Base-by-base conservation (phyloP, 1,284 basidiomycete species). In the Waitea zeae region DNA sequence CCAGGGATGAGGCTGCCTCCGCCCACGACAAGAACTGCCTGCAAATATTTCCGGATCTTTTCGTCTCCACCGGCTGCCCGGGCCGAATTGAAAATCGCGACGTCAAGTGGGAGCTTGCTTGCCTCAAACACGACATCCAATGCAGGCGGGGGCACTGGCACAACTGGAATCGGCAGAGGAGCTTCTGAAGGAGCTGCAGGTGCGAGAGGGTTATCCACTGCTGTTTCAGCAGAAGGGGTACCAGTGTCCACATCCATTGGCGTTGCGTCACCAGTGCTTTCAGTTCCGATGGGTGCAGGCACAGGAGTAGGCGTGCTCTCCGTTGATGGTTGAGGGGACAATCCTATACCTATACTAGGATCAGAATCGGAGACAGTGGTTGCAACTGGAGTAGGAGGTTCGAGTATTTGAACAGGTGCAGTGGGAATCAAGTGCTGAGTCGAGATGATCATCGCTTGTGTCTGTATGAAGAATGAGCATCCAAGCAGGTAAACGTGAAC, bases 1-100 rank as follows among this genome's bases (percentile, higher is more conserved):
- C 81, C 82, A 4, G 76, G 70, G 30, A 79, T 67, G 29, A 70
- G 59, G 15, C 76, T 74, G 5, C 76, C 77, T 1, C 87, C 81
- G 5, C 93, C 93, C 20, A 93, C 76, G 29, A 97, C 73, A 5
- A 98, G 61, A 33, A 97, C 83, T 7, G 82, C 83, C 50, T 82
- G 75, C 6, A 92, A 67, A 44, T 93, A 87, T 46, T 89, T 86
- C 44, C 83, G 77, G 38, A 92, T 77, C 54, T 86, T 84, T 36
- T 93, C 88, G 45, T 95, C 88, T 1, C 78, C 77, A 1, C 81
- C 83, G 1, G 75, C 78, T 1, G 84, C 77, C 6, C 88, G 66
- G 12, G 92, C 75, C 39, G 84, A 83, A 44, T 93, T 89, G 53
- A 89, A 88, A 41, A 97, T 84, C 2, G 92, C 95, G 9, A 87